Conservation (phyloP, 2,329 filamentous ascomycete species). For the Pestalotiopsis sp. region DNA sequence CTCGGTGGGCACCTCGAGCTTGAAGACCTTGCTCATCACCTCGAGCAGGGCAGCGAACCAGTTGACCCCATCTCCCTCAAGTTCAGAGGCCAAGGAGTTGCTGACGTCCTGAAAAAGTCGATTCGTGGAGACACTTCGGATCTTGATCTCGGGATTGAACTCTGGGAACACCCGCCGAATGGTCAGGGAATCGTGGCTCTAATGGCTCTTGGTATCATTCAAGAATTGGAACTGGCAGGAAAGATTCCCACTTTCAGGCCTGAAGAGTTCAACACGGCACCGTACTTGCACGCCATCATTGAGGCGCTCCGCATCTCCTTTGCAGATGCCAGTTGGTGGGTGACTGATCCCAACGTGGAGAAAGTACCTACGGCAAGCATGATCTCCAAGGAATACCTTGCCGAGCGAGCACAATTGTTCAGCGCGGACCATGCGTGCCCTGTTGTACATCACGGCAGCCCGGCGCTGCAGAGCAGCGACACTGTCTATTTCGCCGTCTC, state of each 20-base stretch:
- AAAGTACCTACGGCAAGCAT: slow-evolving; percentile 70
- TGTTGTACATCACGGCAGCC: slow-evolving; percentile 68
- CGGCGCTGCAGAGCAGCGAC: slow-evolving; percentile 82
- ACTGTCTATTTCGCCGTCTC: slow-evolving; percentile 93
- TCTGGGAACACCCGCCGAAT: slow-evolving; percentile 98
- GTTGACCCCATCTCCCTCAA: slow-evolving; percentile 82
- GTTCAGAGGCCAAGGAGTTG: slow-evolving; percentile 64
- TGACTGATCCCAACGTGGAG: slow-evolving; percentile 76
- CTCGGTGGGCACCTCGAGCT: slow-evolving; percentile 77
- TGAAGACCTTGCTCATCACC: slow-evolving; percentile 78
- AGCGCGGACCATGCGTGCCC: slow-evolving; percentile 60
- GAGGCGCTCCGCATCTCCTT: slow-evolving; percentile 89
- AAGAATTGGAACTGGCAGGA: slow-evolving; percentile 76
- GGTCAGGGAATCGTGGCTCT: slow-evolving; percentile 94
- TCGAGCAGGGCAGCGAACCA: slow-evolving; percentile 67
- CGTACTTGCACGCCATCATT: slow-evolving; percentile 83
- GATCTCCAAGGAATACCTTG: slow-evolving; percentile 72
- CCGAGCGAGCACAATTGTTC: slow-evolving; percentile 64
- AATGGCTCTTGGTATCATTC: slow-evolving; percentile 89
- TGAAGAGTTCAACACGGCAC: slow-evolving; percentile 76
- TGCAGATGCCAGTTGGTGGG: slow-evolving; percentile 85
- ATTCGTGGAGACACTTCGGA: slow-evolving; percentile 35
- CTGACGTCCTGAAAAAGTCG: slow-evolving; percentile 22
- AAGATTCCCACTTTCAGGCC: slow-evolving; percentile 71
- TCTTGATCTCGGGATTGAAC: slow-evolving; percentile 62